Conservation (phyloP, 2,329 filamentous ascomycete genomes). For the Colletotrichum nymphaeae region DNA sequence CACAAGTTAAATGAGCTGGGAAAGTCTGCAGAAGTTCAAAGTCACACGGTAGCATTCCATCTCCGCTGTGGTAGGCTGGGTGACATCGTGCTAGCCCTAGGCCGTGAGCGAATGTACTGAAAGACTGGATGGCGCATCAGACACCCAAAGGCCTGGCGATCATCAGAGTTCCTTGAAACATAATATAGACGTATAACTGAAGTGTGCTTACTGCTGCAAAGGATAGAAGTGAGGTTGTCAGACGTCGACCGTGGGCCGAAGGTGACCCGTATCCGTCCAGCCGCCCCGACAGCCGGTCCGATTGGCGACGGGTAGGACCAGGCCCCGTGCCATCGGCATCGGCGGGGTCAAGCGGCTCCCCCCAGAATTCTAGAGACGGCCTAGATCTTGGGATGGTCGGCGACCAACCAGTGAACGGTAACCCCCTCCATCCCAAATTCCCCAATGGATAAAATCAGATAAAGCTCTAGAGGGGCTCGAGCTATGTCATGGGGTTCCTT, state of each 20-base stretch:
- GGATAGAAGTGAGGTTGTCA: background rate
- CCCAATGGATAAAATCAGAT: background rate
- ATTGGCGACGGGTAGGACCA: background rate
- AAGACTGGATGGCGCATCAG: background rate
- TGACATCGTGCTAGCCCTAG: background rate
- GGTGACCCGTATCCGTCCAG: background rate
- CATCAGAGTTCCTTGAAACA: too few species aligned
- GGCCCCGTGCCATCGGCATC: background rate
- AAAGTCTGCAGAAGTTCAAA: background rate
- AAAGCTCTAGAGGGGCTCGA: slow-evolving; percentile 1
- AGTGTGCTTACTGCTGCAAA: background rate
- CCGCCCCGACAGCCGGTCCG: background rate
- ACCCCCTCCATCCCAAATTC: background rate
- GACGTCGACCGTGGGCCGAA: background rate
- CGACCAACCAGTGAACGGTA: slow-evolving; percentile 18
- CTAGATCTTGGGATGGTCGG: slow-evolving; percentile 15
- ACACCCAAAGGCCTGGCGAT: too few species aligned
- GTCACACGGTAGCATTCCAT: background rate
- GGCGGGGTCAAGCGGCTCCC: slow-evolving; percentile 10
- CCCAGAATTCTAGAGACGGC: background rate
- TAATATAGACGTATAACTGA: background rate
- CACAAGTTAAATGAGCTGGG: background rate
- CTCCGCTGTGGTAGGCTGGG: background rate
- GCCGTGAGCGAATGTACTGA: too few species aligned
- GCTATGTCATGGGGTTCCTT: slow-evolving; percentile 13